Conservation (phyloP, 192 early-diverging fungal genomes). For the Backusella morwellensis region DNA sequence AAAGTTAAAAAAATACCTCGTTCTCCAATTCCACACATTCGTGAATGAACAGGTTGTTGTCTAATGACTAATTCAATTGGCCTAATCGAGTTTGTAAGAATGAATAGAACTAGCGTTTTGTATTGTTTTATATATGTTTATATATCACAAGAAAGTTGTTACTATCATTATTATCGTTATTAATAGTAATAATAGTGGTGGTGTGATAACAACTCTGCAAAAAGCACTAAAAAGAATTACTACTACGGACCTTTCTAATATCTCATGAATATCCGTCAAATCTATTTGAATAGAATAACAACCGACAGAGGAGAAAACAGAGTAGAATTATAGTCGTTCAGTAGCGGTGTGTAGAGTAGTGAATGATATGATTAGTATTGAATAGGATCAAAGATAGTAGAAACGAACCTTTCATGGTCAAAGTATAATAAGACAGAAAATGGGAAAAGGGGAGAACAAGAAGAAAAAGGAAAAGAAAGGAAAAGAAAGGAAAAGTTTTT, state of each 20-base stretch:
- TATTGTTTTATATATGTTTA: neutral
- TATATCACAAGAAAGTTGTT: neutral
- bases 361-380: neutral
- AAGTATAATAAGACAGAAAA: neutral
- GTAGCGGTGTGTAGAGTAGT: neutral
- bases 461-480: slow-evolving; percentile 7
- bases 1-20: slow-evolving; percentile 57
- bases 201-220: neutral
- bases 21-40: slow-evolving; percentile 93
- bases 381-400: neutral
- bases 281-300: neutral
- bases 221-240: neutral
- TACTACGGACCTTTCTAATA: slow-evolving; percentile 2
- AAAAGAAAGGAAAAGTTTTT: neutral
- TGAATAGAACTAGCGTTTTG: neutral
- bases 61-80: slow-evolving; percentile 60
- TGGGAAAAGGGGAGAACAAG: neutral
- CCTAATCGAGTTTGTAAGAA: slow-evolving; percentile 8
- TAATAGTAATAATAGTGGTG: neutral
- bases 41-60: slow-evolving; percentile 88
- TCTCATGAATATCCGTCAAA: slow-evolving; percentile 1
- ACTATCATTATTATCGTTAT: neutral
- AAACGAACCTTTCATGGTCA: slow-evolving; percentile 7
- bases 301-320: neutral
- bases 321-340: neutral